Conservation (phyloP, 345 rosid genomes). For the Gossypium stocksii region DNA sequence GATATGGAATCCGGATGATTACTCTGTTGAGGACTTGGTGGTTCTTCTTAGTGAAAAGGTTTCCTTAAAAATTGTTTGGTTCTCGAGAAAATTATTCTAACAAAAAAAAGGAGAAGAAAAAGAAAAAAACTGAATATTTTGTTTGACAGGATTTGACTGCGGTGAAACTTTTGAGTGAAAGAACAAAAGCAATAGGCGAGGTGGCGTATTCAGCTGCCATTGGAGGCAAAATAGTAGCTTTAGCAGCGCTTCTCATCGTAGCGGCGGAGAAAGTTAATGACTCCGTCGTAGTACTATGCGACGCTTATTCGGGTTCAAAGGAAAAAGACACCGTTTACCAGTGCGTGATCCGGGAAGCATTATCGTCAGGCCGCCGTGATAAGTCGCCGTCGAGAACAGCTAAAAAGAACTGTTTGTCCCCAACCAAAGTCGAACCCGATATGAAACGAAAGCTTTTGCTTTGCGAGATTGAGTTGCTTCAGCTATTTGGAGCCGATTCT, state of each 20-base stretch:
- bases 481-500: conserved; percentile 55
- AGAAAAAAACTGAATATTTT: not conserved
- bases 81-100: conserved; percentile 3
- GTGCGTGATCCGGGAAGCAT: conserved; percentile 51
- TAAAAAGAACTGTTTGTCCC: conserved; percentile 18
- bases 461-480: conserved; percentile 64
- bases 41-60: conserved; percentile 62
- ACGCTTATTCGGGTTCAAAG: conserved; percentile 34
- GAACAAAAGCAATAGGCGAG: conserved; percentile 44
- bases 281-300: conserved; percentile 32
- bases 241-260: conserved; percentile 51
- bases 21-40: conserved; percentile 52
- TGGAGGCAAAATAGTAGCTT: conserved; percentile 45
- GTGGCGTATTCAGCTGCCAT: conserved; percentile 53
- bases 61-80: conserved; percentile 17
- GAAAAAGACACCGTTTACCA: conserved; percentile 56
- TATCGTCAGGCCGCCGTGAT: conserved; percentile 28
- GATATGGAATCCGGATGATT: conserved; percentile 54
- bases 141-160: conserved; percentile 45
- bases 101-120: not conserved
- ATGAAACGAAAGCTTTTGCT: conserved; percentile 57
- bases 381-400: conserved; percentile 18
- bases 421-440: conserved; percentile 22
- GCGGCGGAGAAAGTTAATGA: conserved; percentile 50
- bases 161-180: conserved; percentile 52